Evolutionary conservation across 2,329 filamentous ascomycete species (phyloP), one percentile per base, ranked within the genome.

Genomic region (Diaporthe ilicicola): DNA sequence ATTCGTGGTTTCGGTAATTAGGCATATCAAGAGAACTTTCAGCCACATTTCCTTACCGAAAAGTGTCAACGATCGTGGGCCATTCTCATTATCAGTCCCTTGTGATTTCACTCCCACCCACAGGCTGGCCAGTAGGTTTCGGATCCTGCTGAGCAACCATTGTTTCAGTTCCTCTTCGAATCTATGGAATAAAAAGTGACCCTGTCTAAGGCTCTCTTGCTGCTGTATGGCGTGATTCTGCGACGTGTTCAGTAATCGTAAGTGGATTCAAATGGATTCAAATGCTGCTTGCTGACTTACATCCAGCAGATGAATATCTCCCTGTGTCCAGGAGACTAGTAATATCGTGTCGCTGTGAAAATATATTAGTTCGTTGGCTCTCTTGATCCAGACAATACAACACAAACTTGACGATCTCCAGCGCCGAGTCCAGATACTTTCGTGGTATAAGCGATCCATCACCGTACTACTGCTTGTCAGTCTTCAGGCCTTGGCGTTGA

Each of bases 161-260:
- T 29, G 22, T 3, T 8, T 10, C 5, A 17, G 9, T 4, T 4
- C 0, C 2, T 8, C 1, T 15, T 13, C 2, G 10, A 15, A 0
- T 1, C 2, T 15, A 2, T n/a, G 1, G 7, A 3, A 0, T 3
- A 13, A 2, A n/a, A 13, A 32, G 37, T 32, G 29, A 46, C 56
- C 56, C 39, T 4, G 39, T 46, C 56, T 39, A 46, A 0, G 56
- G 39, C 24, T 61, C 39, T 46, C 39, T 34, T 17, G 56, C 56
- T 61, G 39, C 19, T 61, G 56, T 15, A 61, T 22, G 8, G 56
- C 39, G 27, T 46, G 56, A 22, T 32, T 61, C 56, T 46, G 12
- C 12, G 17, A 27, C 8, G 8, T 8, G 10, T 2, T 61, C 10
- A 15, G 10, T 13, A 34, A 34, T 5, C 32, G 4, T n/a, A 37